These are phyloP conservation scores for Allantophomopsis cytisporea DNA, from an alignment of 2,329 filamentous ascomycete species.

Conservation along the genomic window DNA sequence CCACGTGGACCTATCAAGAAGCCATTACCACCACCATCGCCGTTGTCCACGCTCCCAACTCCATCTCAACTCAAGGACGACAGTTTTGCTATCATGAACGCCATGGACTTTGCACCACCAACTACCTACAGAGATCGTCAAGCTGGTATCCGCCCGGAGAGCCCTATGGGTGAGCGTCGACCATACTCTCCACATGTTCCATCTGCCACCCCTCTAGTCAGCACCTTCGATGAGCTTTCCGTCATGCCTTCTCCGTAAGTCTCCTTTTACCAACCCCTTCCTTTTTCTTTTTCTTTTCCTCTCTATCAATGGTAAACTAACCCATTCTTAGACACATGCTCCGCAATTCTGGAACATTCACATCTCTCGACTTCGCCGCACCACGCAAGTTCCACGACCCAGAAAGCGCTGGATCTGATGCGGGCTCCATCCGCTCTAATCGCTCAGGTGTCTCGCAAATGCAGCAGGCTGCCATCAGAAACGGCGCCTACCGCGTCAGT, in stretches of 20 bases:
- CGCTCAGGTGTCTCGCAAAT: conserved; percentile 46
- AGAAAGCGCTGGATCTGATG: conserved; percentile 44
- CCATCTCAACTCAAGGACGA: conserved; percentile 78
- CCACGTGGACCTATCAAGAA: conserved; percentile 29
- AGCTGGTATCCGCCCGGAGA: conserved; percentile 49
- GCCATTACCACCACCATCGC: conserved; percentile 56
- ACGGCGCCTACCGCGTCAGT: conserved; percentile 57
- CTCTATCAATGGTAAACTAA: conserved; percentile 12
- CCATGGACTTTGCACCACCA: conserved; percentile 81
- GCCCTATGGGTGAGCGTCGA: conserved; percentile 47
- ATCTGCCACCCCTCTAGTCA: conserved; percentile 64
- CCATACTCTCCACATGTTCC: conserved; percentile 66
- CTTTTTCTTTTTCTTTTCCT: no score
- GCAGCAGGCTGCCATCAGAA: conserved; percentile 46
- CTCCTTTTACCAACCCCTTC: neutral
- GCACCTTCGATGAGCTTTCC: conserved; percentile 75
- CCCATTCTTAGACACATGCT: conserved; percentile 43
- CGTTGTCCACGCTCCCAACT: conserved; percentile 67
- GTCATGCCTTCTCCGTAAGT: conserved; percentile 86
- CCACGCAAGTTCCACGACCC: conserved; percentile 58
- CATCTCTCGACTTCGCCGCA: conserved; percentile 67
- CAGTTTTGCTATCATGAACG: conserved; percentile 50
- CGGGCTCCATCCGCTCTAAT: conserved; percentile 53
- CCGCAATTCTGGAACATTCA: conserved; percentile 68
- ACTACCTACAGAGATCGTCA: conserved; percentile 50